phyloP scores from a whole-genome alignment of 768 basidiomycete species.

The Calocybe cyanea region DNA sequence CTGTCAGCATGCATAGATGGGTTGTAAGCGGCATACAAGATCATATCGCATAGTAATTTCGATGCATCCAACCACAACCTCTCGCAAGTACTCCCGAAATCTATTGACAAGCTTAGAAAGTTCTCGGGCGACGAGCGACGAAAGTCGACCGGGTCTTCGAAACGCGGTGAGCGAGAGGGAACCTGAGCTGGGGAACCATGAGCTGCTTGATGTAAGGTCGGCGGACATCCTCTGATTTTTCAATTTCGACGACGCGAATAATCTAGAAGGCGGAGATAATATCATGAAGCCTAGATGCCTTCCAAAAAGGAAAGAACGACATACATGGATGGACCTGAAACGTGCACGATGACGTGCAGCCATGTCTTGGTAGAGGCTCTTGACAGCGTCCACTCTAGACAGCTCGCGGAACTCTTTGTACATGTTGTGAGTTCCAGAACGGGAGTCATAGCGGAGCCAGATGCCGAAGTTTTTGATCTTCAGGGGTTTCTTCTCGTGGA shows the following conservation, averaged over 20 bases:
- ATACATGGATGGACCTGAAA: conserved; percentile 96
- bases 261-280: conserved; percentile 49
- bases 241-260: conserved; percentile 94
- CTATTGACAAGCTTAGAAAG: conserved; percentile 46
- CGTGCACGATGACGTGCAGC: conserved; percentile 98
- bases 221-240: conserved; percentile 87
- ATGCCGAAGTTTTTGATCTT: conserved; percentile 99
- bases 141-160: conserved; percentile 77
- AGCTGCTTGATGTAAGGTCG: conserved; percentile 99
- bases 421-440: conserved; percentile 99
- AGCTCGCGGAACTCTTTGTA: conserved; percentile 99
- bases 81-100: not conserved
- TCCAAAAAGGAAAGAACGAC: conserved; percentile 21
- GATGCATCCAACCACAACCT: conserved; percentile 7
- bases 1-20: not conserved
- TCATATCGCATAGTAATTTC: not conserved
- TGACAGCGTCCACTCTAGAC: conserved; percentile 90
- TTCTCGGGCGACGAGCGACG: conserved; percentile 70
- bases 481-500: conserved; percentile 94
- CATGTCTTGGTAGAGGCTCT: conserved; percentile 99
- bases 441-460: conserved; percentile 99
- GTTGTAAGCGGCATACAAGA: not conserved
- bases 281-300: not conserved
- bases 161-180: conserved; percentile 94
- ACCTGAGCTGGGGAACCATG: conserved; percentile 84